Conservation (phyloP, 2,329 filamentous ascomycete species). For the Sphaerulina musiva region DNA sequence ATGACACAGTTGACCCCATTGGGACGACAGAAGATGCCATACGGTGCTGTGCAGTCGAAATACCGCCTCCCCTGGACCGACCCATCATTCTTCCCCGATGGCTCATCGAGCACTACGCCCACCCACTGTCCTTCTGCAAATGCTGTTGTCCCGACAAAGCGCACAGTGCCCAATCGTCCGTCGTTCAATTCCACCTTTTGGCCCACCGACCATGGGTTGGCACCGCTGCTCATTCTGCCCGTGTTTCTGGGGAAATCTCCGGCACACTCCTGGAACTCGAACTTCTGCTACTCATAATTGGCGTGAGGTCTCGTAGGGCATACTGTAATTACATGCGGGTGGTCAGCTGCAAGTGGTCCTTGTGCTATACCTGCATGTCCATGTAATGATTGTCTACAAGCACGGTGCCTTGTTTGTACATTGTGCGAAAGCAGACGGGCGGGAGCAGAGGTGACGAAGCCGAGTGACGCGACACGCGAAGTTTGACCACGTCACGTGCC, state of each 20-base stretch:
- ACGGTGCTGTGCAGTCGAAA: constrained; percentile 64
- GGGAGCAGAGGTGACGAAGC: too few species aligned
- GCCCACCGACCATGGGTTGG: constrained; percentile 44
- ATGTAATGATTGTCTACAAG: too few species aligned
- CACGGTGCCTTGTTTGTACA: too few species aligned
- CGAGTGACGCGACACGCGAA: too few species aligned
- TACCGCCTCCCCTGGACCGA: constrained; percentile 81
- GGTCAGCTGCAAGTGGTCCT: too few species aligned
- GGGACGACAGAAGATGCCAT: constrained; percentile 84
- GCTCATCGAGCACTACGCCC: constrained; percentile 77
- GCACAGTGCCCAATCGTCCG: constrained; percentile 68
- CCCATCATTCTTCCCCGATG: constrained; percentile 88
- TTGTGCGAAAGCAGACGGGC: too few species aligned
- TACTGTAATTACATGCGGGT: too few species aligned
- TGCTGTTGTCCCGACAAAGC: constrained; percentile 71
- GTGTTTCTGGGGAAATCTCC: neutral
- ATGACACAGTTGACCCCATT: constrained; percentile 54
- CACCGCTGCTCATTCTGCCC: constrained; percentile 27
- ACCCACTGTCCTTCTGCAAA: constrained; percentile 84
- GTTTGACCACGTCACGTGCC: too few species aligned
- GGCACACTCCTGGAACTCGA: constrained; percentile 1
- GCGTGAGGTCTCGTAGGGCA: neutral
- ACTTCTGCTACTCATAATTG: constrained; percentile 11
- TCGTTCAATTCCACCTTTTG: constrained; percentile 74
- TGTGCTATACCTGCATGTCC: too few species aligned